Base-by-base conservation (phyloP, 2,329 filamentous ascomycete species). In the Colletotrichum magnum region DNA sequence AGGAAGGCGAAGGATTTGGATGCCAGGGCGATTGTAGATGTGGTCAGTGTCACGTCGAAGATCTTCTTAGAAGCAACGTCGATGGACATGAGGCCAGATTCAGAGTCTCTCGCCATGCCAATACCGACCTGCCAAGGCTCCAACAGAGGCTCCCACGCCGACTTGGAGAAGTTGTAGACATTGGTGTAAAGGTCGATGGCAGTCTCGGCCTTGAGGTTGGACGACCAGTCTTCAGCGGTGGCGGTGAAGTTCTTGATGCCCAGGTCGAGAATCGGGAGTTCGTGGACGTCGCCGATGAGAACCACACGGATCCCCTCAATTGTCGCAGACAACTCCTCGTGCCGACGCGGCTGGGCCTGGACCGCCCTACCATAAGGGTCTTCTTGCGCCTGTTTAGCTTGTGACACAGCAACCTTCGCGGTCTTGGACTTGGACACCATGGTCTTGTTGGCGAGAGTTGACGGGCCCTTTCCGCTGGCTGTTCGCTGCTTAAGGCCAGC, bases 151-250 rank as follows among this genome's bases (percentile, higher is more conserved):
- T 99, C 96, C 96, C 96, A 99, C 4, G 94, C 94, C 0, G 96
- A 99, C 79, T 99, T 99, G 15, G 96, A 96, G 81, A 99, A 99
- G 80, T 99, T 99, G 85, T 97, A 99, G 28, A 99, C 92, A 75
- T 98, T 99, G 74, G 97, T 89, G 79, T 97, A 97, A 72, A 95
- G 94, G 71, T 98, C 94, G 56, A 99, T 91, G n/a, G 90, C 92
- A 0, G 94, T 93, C 77, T 98, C 94, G 0, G 94, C 95, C 75
- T 91, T 94, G 79, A 99, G 86, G 24, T 91, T 92, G 5, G 91
- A 92, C 1, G 95, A 95, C 96, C 96, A 99, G 77, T 99, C 94
- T 73, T 92, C 90, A 4, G 97, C 93, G 53, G 92, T 90, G 3
- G 95, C 88, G 5, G 90, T 93, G 76, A 98, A 98, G 62, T 92